Percentiles rank a stretch among this genome's conserved stretches.
Evolutionary conservation across 805 yeast genomes (phyloP).

Genomic region (Starmerella bombicola): DNA sequence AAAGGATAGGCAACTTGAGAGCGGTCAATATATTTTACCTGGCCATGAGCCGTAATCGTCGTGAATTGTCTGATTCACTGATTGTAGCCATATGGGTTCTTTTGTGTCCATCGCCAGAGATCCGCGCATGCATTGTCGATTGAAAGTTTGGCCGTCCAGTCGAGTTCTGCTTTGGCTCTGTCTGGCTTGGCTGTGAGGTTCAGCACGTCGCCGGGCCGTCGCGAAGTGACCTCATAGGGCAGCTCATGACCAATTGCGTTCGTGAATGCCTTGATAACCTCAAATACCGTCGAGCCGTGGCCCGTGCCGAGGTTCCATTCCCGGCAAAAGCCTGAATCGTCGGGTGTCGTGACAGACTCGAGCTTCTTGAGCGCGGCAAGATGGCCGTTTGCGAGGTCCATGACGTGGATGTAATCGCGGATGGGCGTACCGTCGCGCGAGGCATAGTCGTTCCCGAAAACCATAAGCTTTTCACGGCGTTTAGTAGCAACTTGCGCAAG

Average conservation of each 20-base stretch:
- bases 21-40: no score
- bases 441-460: conserved; percentile 61
- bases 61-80: no score
- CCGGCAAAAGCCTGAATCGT: conserved; percentile 41
- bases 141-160: conserved; percentile 47
- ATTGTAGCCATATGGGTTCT: conserved; percentile 52
- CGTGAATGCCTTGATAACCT: conserved; percentile 52
- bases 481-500: conserved; percentile 70
- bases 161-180: conserved; percentile 52
- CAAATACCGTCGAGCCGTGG: conserved; percentile 64
- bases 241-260: conserved; percentile 51
- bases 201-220: conserved; percentile 67
- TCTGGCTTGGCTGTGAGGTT: conserved; percentile 59
- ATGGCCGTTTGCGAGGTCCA: conserved; percentile 69
- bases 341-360: conserved; percentile 21
- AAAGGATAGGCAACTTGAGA: no score
- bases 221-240: conserved; percentile 51
- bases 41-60: no score
- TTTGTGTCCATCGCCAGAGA: conserved; percentile 65
- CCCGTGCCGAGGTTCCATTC: conserved; percentile 84
- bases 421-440: conserved; percentile 71
- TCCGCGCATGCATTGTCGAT: conserved; percentile 57
- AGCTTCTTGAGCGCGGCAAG: conserved; percentile 55
- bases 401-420: conserved; percentile 70
- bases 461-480: conserved; percentile 49